phyloP scores from a whole-genome alignment of 192 early-diverging fungal species.

The Chytriomyces hyalinus region DNA sequence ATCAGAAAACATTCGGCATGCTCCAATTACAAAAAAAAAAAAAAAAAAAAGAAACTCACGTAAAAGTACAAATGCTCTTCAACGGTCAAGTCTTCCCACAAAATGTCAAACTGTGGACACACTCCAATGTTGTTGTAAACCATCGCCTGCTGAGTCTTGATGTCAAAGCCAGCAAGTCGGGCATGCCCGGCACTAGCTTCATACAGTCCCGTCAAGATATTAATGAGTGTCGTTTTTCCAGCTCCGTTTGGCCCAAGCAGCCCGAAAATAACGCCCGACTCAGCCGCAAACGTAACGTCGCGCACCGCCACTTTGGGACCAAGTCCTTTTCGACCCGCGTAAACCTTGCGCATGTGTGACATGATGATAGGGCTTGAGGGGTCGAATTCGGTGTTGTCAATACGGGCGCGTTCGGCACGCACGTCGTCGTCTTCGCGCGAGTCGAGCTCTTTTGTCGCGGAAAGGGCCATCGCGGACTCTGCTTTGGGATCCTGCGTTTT shows the following conservation, averaged over 20 bases:
- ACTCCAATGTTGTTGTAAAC: constrained; percentile 73
- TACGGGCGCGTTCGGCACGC: constrained; percentile 60
- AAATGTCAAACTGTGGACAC: constrained; percentile 77
- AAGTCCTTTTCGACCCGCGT: constrained; percentile 42
- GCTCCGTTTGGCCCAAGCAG: constrained; percentile 63
- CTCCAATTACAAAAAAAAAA: too few relatives aligned
- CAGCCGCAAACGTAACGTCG: constrained; percentile 68
- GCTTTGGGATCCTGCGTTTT: constrained; percentile 56
- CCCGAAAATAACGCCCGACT: constrained; percentile 65
- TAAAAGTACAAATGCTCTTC: constrained; percentile 76
- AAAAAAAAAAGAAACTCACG: too few relatives aligned
- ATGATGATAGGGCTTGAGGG: constrained; percentile 59
- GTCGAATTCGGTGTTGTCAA: constrained; percentile 47
- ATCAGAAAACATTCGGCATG: too few relatives aligned
- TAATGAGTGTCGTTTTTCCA: constrained; percentile 77
- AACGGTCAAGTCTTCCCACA: constrained; percentile 78
- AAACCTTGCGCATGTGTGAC: constrained; percentile 69
- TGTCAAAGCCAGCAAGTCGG: constrained; percentile 63
- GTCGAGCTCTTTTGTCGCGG: constrained; percentile 15
- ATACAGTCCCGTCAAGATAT: constrained; percentile 75
- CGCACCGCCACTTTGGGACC: constrained; percentile 67
- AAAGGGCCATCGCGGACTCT: constrained; percentile 45
- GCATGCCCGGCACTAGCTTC: constrained; percentile 64
- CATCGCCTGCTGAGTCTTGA: constrained; percentile 56
- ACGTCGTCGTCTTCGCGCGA: constrained; percentile 69